Evolutionary conservation across 2,329 filamentous ascomycete genomes (phyloP), one percentile per base, ranked within the genome.

Genomic region (Zopfia rhizophila): DNA sequence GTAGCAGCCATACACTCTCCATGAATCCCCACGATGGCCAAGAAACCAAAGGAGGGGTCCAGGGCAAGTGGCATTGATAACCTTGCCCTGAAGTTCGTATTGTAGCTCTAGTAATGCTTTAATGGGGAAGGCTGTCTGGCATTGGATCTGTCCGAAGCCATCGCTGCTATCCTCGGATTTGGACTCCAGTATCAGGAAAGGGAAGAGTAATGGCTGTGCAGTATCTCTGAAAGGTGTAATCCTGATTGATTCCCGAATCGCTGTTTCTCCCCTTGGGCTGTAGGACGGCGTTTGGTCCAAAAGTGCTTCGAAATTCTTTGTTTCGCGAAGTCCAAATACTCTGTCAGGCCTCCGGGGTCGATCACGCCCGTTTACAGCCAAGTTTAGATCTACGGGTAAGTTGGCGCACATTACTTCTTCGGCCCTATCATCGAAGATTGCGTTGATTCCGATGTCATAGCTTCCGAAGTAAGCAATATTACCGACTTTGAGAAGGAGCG

Each of bases 31-130:
- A 10, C 43, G 30, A 38, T 58, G 39, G 3, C 48, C 51, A 7
- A 53, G 17, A 39, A 56, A 60, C 58, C 58, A 61, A 12, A 48
- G 24, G 10, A 61, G 32, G 6, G 54, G 58, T 6, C 52, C 56
- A n/a, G n/a, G n/a, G n/a, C n/a, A n/a, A n/a, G n/a, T n/a, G n/a
- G n/a, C n/a, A n/a, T n/a, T n/a, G n/a, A n/a, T n/a, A n/a, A n/a
- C n/a, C n/a, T n/a, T n/a, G 23, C 51, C 54, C 17, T 49, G 54
- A 11, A 61, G 52, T 10, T 37, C 29, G 3, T 44, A 42, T 29
- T 61, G 56, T 8, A 58, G 36, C 7, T 51, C 16, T 2, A 61
- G 31, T 19, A 30, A 23, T 14, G 43, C 24, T 41, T 43, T 35
- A 31, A 61, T 55, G 3, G 58, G 55, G 10, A 56, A 17, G 27